These are phyloP conservation scores for Glycine latifolia DNA, from an alignment of 306 rosid species.

Conservation along the genomic window DNA sequence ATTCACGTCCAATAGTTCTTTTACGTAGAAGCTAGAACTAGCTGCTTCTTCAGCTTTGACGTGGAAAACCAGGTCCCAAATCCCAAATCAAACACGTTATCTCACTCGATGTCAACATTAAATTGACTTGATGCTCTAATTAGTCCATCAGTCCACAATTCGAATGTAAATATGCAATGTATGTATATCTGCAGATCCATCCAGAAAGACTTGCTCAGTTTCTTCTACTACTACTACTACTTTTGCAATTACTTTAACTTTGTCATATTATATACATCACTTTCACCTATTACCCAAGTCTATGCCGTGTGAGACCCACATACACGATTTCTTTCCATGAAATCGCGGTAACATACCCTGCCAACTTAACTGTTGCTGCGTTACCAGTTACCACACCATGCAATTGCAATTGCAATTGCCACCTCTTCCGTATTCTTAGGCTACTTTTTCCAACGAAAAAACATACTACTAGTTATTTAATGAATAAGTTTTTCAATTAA, in stretches of 20 bases:
- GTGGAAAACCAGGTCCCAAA: no score
- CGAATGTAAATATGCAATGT: no score
- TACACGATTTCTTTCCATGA: slow-evolving; percentile 6
- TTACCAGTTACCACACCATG: neutral
- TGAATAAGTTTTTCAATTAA: neutral
- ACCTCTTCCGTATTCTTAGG: neutral
- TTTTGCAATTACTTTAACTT: neutral
- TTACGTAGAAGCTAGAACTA: no score
- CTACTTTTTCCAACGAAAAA: neutral
- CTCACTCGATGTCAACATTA: no score
- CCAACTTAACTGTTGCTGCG: neutral
- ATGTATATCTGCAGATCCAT: neutral
- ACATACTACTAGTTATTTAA: neutral
- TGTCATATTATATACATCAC: neutral
- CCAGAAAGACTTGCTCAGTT: neutral
- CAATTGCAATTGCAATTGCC: slow-evolving; percentile 31
- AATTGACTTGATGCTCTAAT: no score
- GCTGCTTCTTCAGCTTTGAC: no score
- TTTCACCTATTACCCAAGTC: neutral
- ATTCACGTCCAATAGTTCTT: no score
- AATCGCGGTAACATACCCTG: neutral
- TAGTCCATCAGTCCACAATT: neutral
- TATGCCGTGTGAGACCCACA: slow-evolving; percentile 64
- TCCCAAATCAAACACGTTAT: no score
- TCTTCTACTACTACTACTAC: neutral